Percentiles rank a stretch among this genome's conserved stretches.
Evolutionary conservation across 306 rosid species (phyloP).

Genomic region (Lotus japonicus): DNA sequence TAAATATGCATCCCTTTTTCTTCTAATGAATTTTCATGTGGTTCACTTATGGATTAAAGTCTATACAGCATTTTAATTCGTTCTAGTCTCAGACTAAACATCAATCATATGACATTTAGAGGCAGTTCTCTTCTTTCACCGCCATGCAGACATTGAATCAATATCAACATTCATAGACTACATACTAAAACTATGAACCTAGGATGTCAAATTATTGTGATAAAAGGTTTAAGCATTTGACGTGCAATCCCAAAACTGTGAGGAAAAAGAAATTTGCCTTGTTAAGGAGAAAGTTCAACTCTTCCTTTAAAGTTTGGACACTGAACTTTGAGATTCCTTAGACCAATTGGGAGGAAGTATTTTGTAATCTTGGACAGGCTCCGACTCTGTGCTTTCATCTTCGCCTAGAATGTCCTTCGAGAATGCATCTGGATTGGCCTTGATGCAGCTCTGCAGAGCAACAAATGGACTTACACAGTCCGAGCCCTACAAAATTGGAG

Average conservation of each 20-base stretch:
- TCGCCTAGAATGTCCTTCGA: constrained; percentile 50
- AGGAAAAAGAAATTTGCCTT: not conserved
- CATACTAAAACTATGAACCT: not conserved
- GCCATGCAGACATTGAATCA: not conserved
- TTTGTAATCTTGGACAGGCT: constrained; percentile 45
- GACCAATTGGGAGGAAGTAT: constrained; percentile 72
- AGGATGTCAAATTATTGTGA: not conserved
- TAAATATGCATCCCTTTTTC: not conserved
- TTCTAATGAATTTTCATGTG: not conserved
- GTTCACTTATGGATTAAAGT: not conserved
- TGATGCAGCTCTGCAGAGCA: constrained; percentile 83
- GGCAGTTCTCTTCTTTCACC: not conserved
- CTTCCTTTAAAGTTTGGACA: constrained; percentile 50
- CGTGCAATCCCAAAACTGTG: not conserved
- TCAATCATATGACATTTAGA: not conserved
- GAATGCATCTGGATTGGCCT: constrained; percentile 78
- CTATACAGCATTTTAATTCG: not conserved
- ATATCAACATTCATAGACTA: not conserved
- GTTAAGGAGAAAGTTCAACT: not conserved
- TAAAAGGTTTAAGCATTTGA: not conserved
- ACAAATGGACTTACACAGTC: constrained; percentile 85
- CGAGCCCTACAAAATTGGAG: constrained; percentile 58
- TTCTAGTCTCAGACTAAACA: not conserved
- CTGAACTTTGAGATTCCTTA: constrained; percentile 45
- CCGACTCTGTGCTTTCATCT: constrained; percentile 40